Evolutionary conservation across 2,329 filamentous ascomycete species (phyloP).

Genomic region (Sarocladium brachiariae): DNA sequence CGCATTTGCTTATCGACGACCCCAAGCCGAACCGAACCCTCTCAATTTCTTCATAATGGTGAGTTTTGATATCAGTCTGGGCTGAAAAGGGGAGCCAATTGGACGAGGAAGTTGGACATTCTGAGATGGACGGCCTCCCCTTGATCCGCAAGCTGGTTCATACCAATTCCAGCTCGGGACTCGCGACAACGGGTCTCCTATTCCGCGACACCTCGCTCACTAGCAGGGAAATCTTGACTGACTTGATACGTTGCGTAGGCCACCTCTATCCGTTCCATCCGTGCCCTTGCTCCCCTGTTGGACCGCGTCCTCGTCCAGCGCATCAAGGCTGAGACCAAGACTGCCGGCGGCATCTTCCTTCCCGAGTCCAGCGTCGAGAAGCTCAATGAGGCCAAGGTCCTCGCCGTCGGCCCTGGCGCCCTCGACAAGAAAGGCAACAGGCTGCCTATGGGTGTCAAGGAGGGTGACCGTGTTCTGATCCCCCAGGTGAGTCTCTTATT

Average conservation of each 20-base stretch:
- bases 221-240: no score
- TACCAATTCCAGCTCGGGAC: no score
- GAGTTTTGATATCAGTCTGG: no score
- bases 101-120: no score
- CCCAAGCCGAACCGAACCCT: background rate
- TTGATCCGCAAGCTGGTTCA: no score
- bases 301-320: constrained; percentile 98
- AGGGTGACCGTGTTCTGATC: constrained; percentile 91
- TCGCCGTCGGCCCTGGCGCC: constrained; percentile 87
- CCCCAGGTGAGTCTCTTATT: constrained; percentile 62
- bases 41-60: constrained; percentile 14
- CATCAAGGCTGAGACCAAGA: constrained; percentile 95
- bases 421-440: constrained; percentile 86
- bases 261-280: constrained; percentile 86
- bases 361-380: constrained; percentile 97
- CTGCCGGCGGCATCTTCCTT: constrained; percentile 93
- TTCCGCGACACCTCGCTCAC: no score
- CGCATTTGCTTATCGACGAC: background rate
- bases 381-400: constrained; percentile 93
- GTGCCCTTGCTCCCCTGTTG: constrained; percentile 87
- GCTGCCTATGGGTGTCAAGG: constrained; percentile 71
- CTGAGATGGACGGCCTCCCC: no score
- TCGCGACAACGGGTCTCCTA: no score
- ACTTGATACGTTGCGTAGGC: constrained; percentile 32
- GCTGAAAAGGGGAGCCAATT: no score